These are phyloP conservation scores for Pholiota adiposa DNA, from an alignment of 1,284 basidiomycete genomes.

Conservation along the genomic window DNA sequence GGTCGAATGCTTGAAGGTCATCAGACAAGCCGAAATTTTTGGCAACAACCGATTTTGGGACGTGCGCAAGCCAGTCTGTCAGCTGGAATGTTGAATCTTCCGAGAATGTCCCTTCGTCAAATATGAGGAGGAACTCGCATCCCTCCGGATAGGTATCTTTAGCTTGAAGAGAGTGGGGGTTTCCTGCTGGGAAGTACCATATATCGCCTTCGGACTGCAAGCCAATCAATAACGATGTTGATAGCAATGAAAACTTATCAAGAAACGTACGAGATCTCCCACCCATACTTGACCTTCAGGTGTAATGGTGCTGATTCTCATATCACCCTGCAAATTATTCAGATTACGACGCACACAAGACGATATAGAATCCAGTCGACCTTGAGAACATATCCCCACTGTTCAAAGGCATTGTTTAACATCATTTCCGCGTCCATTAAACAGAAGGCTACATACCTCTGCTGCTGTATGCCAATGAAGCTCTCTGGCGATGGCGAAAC, in stretches of 20 bases:
- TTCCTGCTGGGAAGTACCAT: slow-evolving; percentile 64
- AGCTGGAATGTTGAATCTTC: slow-evolving; percentile 62
- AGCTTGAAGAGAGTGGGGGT: slow-evolving; percentile 58
- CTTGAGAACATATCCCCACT: slow-evolving; percentile 56
- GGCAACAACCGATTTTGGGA: slow-evolving; percentile 55
- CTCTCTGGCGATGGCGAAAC: slow-evolving; percentile 39
- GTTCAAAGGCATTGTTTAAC: not conserved
- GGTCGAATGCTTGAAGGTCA: slow-evolving; percentile 45
- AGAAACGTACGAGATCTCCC: slow-evolving; percentile 47
- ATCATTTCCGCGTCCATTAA: not conserved
- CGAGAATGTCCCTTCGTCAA: slow-evolving; percentile 56
- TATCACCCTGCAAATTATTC: slow-evolving; percentile 36
- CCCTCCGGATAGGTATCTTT: slow-evolving; percentile 48
- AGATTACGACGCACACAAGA: not conserved
- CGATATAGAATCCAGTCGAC: slow-evolving; percentile 21
- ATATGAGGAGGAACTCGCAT: slow-evolving; percentile 64
- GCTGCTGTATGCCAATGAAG: slow-evolving; percentile 63
- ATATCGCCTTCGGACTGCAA: slow-evolving; percentile 46
- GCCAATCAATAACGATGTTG: not conserved
- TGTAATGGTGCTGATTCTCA: slow-evolving; percentile 52
- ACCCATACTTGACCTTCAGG: slow-evolving; percentile 40
- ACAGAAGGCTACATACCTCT: slow-evolving; percentile 37
- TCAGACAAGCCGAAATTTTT: slow-evolving; percentile 45
- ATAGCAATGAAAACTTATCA: not conserved
- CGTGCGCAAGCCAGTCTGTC: slow-evolving; percentile 57